Percentiles rank a stretch among this genome's conserved stretches.
Conservation (phyloP, 345 rosid species). For the Brassica incana region DNA sequence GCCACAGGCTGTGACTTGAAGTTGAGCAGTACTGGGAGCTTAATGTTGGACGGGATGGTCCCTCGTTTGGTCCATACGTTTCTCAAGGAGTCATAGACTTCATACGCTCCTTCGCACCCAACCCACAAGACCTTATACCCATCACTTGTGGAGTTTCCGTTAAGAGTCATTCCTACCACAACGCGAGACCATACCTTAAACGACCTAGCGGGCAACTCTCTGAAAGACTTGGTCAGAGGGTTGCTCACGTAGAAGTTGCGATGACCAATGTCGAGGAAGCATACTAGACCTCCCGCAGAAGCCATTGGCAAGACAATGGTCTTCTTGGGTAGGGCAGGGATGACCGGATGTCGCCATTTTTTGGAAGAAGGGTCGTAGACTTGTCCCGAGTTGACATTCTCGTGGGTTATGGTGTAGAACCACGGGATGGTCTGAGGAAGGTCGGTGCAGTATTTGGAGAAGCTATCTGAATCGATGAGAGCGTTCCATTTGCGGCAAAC, state of each 20-base stretch:
- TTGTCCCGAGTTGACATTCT: conserved; percentile 82
- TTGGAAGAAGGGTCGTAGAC: conserved; percentile 78
- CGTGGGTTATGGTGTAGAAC: conserved; percentile 94
- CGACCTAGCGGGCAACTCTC: conserved; percentile 87
- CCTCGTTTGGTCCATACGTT: conserved; percentile 78
- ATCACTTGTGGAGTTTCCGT: conserved; percentile 47
- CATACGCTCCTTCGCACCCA: conserved; percentile 89
- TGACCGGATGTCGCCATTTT: conserved; percentile 85
- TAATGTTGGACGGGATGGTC: conserved; percentile 68
- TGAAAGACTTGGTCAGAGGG: conserved; percentile 78
- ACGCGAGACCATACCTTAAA: conserved; percentile 89
- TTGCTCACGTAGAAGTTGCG: conserved; percentile 86
- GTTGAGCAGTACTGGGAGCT: conserved; percentile 77
- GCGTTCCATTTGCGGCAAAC: conserved; percentile 89
- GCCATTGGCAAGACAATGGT: conserved; percentile 79
- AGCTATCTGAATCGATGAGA: conserved; percentile 67
- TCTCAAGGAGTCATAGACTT: conserved; percentile 74
- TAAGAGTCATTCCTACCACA: conserved; percentile 88
- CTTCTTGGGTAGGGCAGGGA: conserved; percentile 70
- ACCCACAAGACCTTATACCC: conserved; percentile 92
- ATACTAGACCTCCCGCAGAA: conserved; percentile 93
- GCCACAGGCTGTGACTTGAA: conserved; percentile 91
- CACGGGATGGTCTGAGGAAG: conserved; percentile 65
- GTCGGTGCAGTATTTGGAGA: conserved; percentile 66
- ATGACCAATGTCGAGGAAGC: conserved; percentile 93